These are phyloP conservation scores for Ceratocystis cacaofunesta DNA, from an alignment of 2,329 filamentous ascomycete species.

Conservation along the genomic window DNA sequence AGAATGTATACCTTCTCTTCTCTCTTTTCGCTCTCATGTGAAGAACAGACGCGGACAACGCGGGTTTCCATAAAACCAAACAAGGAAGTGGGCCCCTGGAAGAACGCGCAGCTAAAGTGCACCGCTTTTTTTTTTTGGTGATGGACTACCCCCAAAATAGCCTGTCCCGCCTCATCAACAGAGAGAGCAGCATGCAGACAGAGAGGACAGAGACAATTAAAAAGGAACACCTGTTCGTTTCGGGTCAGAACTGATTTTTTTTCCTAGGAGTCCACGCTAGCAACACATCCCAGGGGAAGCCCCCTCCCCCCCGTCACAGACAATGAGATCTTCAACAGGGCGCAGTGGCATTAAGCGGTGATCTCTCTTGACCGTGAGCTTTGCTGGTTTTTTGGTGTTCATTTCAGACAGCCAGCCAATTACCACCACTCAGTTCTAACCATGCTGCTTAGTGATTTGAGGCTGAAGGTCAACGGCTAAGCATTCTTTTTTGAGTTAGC, in stretches of 20 bases:
- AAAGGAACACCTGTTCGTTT: slow-evolving; percentile 7
- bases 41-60: slow-evolving; percentile 20
- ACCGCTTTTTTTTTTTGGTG: background rate
- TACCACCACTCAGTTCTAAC: background rate
- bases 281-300: background rate
- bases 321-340: slow-evolving; percentile 3
- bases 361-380: background rate
- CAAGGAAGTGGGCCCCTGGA: slow-evolving; percentile 6
- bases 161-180: no score
- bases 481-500: background rate
- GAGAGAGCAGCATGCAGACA: no score
- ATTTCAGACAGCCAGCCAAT: background rate
- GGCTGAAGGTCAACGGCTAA: background rate
- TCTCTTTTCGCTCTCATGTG: background rate
- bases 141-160: background rate
- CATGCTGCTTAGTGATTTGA: background rate
- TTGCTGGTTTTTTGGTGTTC: no score
- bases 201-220: background rate
- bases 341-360: background rate
- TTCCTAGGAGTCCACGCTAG: background rate
- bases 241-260: background rate
- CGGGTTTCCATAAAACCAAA: slow-evolving; percentile 12
- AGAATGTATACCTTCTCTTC: no score
- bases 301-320: background rate
- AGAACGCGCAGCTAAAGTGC: slow-evolving; percentile 13